Evolutionary conservation across 805 yeast genomes (phyloP).

Genomic region (Schwanniomyces occidentalis): DNA sequence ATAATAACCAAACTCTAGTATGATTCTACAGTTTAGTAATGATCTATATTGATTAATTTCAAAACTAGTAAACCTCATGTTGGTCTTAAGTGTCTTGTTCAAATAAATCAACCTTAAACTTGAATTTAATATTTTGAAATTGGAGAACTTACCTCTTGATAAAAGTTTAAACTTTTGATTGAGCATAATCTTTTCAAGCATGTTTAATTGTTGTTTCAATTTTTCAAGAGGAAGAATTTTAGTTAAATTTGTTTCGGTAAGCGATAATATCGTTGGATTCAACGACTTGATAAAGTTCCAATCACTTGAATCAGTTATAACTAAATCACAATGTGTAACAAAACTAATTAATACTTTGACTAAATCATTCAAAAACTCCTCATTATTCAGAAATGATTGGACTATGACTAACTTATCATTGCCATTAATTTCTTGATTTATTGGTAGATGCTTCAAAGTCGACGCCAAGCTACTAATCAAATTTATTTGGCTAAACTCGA

Average conservation of each 20-base stretch:
- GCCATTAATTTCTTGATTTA: constrained; percentile 29
- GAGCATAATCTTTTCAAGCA: constrained; percentile 21
- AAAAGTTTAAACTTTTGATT: constrained; percentile 43
- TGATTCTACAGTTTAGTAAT: constrained; percentile 48
- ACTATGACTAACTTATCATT: constrained; percentile 25
- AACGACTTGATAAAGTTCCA: constrained; percentile 12
- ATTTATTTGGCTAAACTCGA: constrained; percentile 49
- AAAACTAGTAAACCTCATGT: constrained; percentile 16
- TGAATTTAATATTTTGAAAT: constrained; percentile 12
- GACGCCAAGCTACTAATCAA: constrained; percentile 56
- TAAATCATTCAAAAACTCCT: constrained; percentile 28
- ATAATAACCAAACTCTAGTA: constrained; percentile 48
- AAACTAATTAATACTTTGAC: constrained; percentile 42
- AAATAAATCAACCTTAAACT: constrained; percentile 45
- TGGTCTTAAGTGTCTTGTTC: constrained; percentile 23
- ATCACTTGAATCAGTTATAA: constrained; percentile 13
- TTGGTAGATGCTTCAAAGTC: constrained; percentile 48
- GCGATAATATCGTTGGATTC: constrained; percentile 32
- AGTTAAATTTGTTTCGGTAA: constrained; percentile 22
- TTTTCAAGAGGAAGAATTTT: constrained; percentile 15
- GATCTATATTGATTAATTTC: constrained; percentile 46
- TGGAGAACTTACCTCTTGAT: constrained; percentile 50
- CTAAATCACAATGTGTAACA: constrained; percentile 28
- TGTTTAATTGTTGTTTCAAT: constrained; percentile 5
- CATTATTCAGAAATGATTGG: constrained; percentile 18